These are phyloP conservation scores for Seiridium cupressi DNA, from an alignment of 2,329 filamentous ascomycete species.

Conservation along the genomic window DNA sequence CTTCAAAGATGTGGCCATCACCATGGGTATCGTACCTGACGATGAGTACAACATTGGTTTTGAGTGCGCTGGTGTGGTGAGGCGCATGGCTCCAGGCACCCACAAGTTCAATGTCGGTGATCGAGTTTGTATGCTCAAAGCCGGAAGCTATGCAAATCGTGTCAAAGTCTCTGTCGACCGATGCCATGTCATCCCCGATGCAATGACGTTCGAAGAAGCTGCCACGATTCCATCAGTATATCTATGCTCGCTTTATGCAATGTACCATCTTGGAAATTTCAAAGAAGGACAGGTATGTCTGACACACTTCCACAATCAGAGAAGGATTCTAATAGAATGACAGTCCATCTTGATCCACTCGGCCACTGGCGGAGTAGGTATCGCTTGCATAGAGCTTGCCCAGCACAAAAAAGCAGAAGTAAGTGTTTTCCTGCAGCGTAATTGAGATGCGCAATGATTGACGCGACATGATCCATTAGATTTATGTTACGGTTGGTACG, in stretches of 20 bases:
- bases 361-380: conserved; percentile 25
- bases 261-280: background rate
- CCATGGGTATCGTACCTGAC: no score
- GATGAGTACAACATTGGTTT: no score
- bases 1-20: no score
- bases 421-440: background rate
- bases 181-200: conserved; percentile 14
- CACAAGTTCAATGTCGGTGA: conserved; percentile 13
- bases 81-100: conserved; percentile 17
- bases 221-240: conserved; percentile 16
- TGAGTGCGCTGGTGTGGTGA: no score
- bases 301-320: background rate
- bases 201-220: conserved; percentile 17
- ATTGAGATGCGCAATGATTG: conserved; percentile 6
- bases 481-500: conserved; percentile 18
- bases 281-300: conserved; percentile 18
- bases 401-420: conserved; percentile 19
- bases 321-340: background rate
- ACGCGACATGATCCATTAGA: conserved; percentile 11
- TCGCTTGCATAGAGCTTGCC: conserved; percentile 21
- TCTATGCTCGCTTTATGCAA: conserved; percentile 4
- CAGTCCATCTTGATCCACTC: conserved; percentile 19
- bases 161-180: background rate
- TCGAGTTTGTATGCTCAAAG: conserved; percentile 3
- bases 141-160: background rate